Percentiles rank a stretch among this genome's conserved stretches.
Evolutionary conservation across 164 flowering plant genomes (phyloP).

Genomic region (Annona cherimola): DNA sequence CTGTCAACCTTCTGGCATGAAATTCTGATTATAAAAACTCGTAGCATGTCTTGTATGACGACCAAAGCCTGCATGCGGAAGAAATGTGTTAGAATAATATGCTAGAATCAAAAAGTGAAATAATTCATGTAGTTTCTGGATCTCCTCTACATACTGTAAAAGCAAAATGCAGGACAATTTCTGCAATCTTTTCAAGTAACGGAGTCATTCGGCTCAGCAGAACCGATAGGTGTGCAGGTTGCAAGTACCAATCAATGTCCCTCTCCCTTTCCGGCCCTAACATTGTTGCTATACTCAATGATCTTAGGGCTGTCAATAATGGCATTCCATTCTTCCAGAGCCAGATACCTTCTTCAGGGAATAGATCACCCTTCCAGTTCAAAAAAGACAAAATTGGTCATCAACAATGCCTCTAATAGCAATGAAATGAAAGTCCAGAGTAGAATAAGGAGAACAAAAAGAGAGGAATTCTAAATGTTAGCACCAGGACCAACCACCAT

Average conservation of each 20-base stretch:
- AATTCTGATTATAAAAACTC: conserved; percentile 72
- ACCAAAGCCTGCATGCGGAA: conserved; percentile 53
- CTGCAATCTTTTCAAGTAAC: conserved; percentile 66
- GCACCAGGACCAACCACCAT: too few species aligned
- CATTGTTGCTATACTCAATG: conserved; percentile 63
- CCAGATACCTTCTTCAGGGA: conserved; percentile 88
- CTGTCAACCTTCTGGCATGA: conserved; percentile 53
- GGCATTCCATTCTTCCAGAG: conserved; percentile 92
- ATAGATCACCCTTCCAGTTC: conserved; percentile 62
- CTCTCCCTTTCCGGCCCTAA: conserved; percentile 74
- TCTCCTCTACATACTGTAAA: conserved; percentile 56
- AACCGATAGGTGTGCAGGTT: conserved; percentile 48
- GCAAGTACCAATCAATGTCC: conserved; percentile 76
- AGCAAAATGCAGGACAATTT: conserved; percentile 72
- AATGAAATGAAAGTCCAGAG: too few species aligned
- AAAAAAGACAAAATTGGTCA: conserved; percentile 7
- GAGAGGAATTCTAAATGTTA: background rate
- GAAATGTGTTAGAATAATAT: background rate
- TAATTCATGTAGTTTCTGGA: background rate
- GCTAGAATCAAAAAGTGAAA: background rate
- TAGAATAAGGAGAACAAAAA: background rate
- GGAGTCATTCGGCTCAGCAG: conserved; percentile 64
- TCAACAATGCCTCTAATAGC: too few species aligned
- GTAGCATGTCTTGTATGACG: conserved; percentile 88
- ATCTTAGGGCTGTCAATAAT: conserved; percentile 58